Evolutionary conservation across 495 filamentous ascomycete species (phyloP).

Genomic region (Aspergillus funiculosus): DNA sequence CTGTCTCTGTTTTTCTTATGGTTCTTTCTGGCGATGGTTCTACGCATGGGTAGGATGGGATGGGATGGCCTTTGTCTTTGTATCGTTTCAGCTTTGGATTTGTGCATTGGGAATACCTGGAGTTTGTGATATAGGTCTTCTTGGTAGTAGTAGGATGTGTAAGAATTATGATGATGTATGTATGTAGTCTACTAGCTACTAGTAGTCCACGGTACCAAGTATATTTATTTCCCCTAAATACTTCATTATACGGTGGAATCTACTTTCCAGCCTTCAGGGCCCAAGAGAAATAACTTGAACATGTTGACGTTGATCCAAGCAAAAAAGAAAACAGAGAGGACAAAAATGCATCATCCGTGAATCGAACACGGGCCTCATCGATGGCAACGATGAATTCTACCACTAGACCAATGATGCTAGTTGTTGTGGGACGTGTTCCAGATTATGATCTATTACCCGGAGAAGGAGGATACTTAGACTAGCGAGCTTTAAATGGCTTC

Average conservation of each 20-base stretch:
- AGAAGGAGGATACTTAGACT: not conserved
- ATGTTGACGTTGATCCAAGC: too few species aligned
- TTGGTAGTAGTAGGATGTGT: too few species aligned
- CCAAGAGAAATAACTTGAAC: too few species aligned
- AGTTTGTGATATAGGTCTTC: too few species aligned
- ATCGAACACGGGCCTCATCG: conserved; percentile 56
- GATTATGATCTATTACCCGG: not conserved
- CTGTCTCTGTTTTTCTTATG: conserved; percentile 1
- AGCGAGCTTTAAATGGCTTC: not conserved
- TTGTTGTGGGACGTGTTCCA: not conserved
- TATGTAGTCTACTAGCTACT: too few species aligned
- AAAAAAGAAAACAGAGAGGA: conserved; percentile 10
- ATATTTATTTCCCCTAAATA: too few species aligned
- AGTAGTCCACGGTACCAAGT: too few species aligned
- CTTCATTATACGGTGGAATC: too few species aligned
- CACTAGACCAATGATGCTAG: conserved; percentile 53
- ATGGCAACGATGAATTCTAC: conserved; percentile 58
- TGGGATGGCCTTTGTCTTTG: conserved; percentile 8
- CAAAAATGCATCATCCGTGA: conserved; percentile 48
- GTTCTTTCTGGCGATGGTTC: conserved; percentile 9
- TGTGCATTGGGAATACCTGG: too few species aligned
- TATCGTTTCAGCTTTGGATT: conserved; percentile 1
- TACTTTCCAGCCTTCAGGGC: too few species aligned
- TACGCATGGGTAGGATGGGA: conserved; percentile 3
- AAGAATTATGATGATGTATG: too few species aligned